Base-by-base conservation (phyloP, 2,329 filamentous ascomycete genomes). In the Cercospora sesami region DNA sequence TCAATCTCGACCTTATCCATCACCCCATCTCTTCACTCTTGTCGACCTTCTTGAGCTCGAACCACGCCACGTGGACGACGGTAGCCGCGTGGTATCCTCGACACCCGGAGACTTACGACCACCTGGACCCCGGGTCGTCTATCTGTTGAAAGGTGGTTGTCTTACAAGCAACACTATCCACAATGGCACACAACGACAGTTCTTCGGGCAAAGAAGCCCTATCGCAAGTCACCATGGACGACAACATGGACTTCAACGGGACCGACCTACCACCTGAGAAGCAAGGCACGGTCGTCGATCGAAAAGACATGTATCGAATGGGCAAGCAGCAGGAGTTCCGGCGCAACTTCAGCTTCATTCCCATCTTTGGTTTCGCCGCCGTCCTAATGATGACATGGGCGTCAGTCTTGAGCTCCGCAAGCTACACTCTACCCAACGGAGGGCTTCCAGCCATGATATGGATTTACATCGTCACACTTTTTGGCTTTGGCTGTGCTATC, bases 331-430 rank as follows among this genome's bases (percentile, higher is more conserved):
- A 73, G 60, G 69, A 72, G n/a, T 64, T 72, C 5, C 62, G 59
- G 62, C 66, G 70, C 3, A 70, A 71, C 57, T 71, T 71, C 68
- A 67, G 60, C 58, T 70, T 71, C 64, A 73, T 76, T 28, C 73
- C 74, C 28, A 73, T 75, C 23, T 65, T 65, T 36, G 63, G 74
- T 2, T 75, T 76, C 45, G 73, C 74, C 5, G 73, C 73, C 21
- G 72, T 74, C 3, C 60, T 77, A 53, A 76, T 75, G 71, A 74
- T 73, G 64, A 77, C 75, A 14, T 77, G 76, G 75, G 73, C 74
- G 30, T 70, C 70, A 2, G 66, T 71, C 2, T 42, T 73, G 61
- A 71, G 68, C 66, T 72, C 73, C 7, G 72, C 69, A 10, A 73
- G 72, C 42, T 74, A 74, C 45, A 70, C 72, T 21, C 67, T 75